Evolutionary conservation across 768 basidiomycete species (phyloP).

Genomic region (Pleurotus platypus): DNA sequence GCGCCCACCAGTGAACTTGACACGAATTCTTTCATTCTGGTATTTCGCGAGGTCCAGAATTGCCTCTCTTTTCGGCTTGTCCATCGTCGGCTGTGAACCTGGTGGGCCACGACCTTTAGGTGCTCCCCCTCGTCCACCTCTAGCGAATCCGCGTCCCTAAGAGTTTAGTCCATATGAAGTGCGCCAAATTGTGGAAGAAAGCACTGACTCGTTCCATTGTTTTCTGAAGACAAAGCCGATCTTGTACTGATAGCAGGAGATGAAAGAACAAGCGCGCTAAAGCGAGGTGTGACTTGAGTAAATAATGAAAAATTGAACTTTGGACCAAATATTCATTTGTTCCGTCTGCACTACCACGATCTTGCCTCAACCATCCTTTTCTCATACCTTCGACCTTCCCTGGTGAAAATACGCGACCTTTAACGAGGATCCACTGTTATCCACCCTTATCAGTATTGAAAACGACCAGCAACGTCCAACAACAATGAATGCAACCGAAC

Average conservation of each 20-base stretch:
- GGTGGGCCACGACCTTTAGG: constrained; percentile 46
- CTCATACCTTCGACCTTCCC: neutral
- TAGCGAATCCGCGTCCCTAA: constrained; percentile 58
- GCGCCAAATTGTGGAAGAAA: constrained; percentile 13
- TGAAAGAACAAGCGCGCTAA: constrained; percentile 3
- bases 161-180: constrained; percentile 30
- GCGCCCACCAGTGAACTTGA: constrained; percentile 97
- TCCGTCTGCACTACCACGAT: constrained; percentile 5
- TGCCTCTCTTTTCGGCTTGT: constrained; percentile 88
- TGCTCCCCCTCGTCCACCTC: constrained; percentile 40
- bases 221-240: constrained; percentile 10
- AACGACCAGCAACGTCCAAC: constrained; percentile 15
- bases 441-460: constrained; percentile 7
- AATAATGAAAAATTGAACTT: constrained; percentile 4
- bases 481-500: constrained; percentile 87
- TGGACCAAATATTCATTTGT: constrained; percentile 7
- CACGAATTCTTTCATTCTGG: constrained; percentile 85
- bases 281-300: constrained; percentile 3
- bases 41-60: constrained; percentile 96
- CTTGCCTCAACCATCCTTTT: constrained; percentile 2
- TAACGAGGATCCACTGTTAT: constrained; percentile 7
- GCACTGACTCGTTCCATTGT: constrained; percentile 61
- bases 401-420: constrained; percentile 2
- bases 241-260: constrained; percentile 5
- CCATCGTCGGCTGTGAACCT: constrained; percentile 45